Evolutionary conservation across 1,284 basidiomycete species (phyloP).

Genomic region (Apiotrichum porosum): DNA sequence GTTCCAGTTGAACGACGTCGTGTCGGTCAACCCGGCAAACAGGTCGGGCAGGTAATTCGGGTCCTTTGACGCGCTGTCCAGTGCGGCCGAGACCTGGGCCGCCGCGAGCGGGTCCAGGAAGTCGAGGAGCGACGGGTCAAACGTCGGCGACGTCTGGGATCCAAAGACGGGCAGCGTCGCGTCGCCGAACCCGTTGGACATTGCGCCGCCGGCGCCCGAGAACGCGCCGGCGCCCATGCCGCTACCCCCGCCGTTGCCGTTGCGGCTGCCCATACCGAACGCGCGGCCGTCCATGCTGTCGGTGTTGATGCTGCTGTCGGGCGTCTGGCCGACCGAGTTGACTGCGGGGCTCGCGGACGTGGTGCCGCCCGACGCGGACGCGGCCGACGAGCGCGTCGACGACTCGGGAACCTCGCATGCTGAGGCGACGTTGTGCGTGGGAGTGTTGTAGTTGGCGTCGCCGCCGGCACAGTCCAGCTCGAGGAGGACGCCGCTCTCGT

Average conservation of each 20-base stretch:
- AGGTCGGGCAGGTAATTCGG: too few species aligned
- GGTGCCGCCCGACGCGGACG: neutral
- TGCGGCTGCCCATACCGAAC: too few species aligned
- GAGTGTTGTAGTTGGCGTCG: neutral
- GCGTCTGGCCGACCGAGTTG: slow-evolving; percentile 10
- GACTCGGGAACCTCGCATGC: neutral
- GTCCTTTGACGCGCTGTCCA: neutral
- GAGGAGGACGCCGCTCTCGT: neutral
- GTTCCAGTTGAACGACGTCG: too few species aligned
- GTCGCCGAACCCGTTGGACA: neutral
- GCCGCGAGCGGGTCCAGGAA: slow-evolving; percentile 3
- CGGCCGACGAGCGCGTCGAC: neutral
- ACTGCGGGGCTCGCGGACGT: neutral
- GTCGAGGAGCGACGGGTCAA: slow-evolving; percentile 7
- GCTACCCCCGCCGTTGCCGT: neutral
- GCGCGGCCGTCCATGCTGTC: neutral
- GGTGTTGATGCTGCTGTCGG: slow-evolving; percentile 10
- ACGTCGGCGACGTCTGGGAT: neutral
- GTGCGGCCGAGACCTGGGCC: neutral
- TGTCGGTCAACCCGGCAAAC: too few species aligned
- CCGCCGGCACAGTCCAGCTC: neutral
- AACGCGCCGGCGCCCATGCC: neutral
- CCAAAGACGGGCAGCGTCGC: too few species aligned
- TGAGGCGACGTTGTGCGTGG: neutral
- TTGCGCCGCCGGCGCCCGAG: neutral